Evolutionary conservation across 2,329 filamentous ascomycete species (phyloP).

Genomic region (Cladosporium phlei): DNA sequence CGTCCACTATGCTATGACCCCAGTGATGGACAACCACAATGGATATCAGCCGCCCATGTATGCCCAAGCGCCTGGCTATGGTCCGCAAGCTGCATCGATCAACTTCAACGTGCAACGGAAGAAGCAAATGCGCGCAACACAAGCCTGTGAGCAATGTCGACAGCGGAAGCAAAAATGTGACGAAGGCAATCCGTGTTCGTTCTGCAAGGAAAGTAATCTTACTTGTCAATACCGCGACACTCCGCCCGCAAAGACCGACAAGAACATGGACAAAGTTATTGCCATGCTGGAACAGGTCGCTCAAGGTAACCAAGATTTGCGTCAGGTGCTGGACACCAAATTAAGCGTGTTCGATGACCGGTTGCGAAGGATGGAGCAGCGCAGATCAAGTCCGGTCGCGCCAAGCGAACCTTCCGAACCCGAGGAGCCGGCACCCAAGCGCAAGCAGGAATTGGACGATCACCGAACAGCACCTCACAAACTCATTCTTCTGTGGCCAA

Average conservation of each 20-base stretch:
- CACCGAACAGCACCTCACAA: conserved; percentile 88
- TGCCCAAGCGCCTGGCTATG: conserved; percentile 20
- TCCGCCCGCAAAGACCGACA: conserved; percentile 69
- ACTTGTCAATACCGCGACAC: conserved; percentile 87
- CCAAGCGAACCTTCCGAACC: conserved; percentile 10
- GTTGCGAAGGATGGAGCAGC: conserved; percentile 24
- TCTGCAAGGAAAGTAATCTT: conserved; percentile 79
- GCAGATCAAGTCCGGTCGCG: conserved; percentile 6
- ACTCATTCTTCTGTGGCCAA: conserved; percentile 62
- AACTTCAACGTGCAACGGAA: conserved; percentile 26
- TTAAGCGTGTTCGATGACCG: conserved; percentile 21
- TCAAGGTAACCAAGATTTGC: neutral
- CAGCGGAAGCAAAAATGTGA: conserved; percentile 88
- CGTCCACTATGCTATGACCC: conserved; percentile 24
- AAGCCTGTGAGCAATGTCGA: conserved; percentile 90
- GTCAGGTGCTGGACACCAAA: conserved; percentile 1
- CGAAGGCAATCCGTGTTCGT: conserved; percentile 75
- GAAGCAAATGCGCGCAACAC: conserved; percentile 35
- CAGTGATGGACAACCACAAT: conserved; percentile 27
- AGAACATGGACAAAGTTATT: conserved; percentile 47
- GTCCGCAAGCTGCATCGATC: conserved; percentile 23
- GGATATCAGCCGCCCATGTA: conserved; percentile 26
- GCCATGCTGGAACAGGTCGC: conserved; percentile 3
- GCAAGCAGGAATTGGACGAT: conserved; percentile 69
- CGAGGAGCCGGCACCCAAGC: conserved; percentile 39